phyloP scores from a whole-genome alignment of 495 filamentous ascomycete species.

The Opeltia flavorubescens region DNA sequence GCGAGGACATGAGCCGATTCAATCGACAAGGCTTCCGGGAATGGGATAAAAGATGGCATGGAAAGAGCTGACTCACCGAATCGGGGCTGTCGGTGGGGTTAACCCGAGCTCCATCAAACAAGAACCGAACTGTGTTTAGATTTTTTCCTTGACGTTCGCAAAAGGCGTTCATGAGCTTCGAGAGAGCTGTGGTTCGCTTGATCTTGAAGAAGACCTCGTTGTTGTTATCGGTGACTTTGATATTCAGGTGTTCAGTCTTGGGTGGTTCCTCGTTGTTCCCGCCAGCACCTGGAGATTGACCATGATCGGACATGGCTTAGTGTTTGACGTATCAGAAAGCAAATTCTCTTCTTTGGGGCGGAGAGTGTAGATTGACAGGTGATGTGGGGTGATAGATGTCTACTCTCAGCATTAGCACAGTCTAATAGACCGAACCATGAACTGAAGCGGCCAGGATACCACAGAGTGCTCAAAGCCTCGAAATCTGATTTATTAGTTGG shows the following conservation, averaged over 20 bases:
- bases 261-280: constrained; percentile 45
- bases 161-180: constrained; percentile 98
- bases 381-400: no score
- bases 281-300: constrained; percentile 24
- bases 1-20: no score
- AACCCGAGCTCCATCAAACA: constrained; percentile 90
- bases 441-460: no score
- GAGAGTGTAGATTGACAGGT: no score
- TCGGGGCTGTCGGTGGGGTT: constrained; percentile 82
- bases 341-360: no score
- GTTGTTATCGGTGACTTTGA: constrained; percentile 99
- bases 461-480: no score
- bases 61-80: constrained; percentile 46
- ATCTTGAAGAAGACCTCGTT: constrained; percentile 99
- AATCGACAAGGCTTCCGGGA: background rate
- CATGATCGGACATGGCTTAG: constrained; percentile 35
- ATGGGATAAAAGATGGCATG: background rate
- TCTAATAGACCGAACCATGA: no score
- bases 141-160: constrained; percentile 93
- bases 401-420: no score
- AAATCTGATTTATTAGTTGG: no score
- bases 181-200: constrained; percentile 88
- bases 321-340: background rate
- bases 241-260: constrained; percentile 77
- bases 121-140: constrained; percentile 70